Evolutionary conservation across 345 rosid species (phyloP).

Genomic region (Aquilaria yunnanensis): DNA sequence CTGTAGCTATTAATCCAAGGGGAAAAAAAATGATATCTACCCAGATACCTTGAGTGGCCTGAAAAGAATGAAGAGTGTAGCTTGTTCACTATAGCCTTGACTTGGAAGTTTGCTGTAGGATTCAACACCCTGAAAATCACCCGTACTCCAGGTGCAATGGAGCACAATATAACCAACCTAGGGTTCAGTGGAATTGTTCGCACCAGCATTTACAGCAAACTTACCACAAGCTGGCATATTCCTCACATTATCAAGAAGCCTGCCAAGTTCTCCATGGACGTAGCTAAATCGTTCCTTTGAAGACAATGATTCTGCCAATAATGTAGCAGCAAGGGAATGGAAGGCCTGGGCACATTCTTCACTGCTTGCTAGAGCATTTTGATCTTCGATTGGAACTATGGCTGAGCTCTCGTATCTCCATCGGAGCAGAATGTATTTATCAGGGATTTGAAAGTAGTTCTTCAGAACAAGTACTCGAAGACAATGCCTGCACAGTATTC

Average conservation of each 20-base stretch:
- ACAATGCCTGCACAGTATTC: constrained; percentile 77
- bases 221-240: constrained; percentile 34
- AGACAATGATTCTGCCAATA: constrained; percentile 57
- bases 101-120: too few species aligned
- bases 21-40: too few species aligned
- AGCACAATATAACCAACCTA: constrained; percentile 6
- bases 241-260: constrained; percentile 53
- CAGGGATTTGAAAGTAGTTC: constrained; percentile 81
- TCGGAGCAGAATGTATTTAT: constrained; percentile 62
- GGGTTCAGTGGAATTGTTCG: constrained; percentile 34
- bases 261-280: constrained; percentile 52
- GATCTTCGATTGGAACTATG: constrained; percentile 34
- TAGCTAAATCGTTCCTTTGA: constrained; percentile 55
- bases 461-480: constrained; percentile 61
- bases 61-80: background rate
- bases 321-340: constrained; percentile 58
- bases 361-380: constrained; percentile 32
- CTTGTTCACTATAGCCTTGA: too few species aligned
- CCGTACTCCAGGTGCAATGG: background rate
- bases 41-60: too few species aligned
- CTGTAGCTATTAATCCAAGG: too few species aligned
- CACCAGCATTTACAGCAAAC: constrained; percentile 31
- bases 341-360: constrained; percentile 57
- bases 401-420: constrained; percentile 59
- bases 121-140: background rate